Conservation (phyloP, 1,139 yeast genomes). For the Pichia sp. region DNA sequence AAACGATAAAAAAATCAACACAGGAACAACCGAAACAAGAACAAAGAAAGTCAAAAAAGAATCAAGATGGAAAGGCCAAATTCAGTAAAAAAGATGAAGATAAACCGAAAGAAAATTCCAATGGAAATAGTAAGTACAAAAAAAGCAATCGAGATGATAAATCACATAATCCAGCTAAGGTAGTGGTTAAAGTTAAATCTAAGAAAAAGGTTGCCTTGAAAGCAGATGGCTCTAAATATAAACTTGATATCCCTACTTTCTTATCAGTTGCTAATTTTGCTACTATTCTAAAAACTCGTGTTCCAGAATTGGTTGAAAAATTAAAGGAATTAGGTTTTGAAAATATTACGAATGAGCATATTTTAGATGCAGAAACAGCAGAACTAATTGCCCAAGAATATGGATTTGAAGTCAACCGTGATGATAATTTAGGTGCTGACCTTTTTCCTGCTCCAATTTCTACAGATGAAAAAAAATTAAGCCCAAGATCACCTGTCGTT, state of each 20-base stretch:
- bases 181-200: constrained; percentile 10
- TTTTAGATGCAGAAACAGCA: constrained; percentile 82
- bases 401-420: constrained; percentile 61
- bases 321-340: constrained; percentile 71
- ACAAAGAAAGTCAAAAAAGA: background rate
- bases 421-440: constrained; percentile 59
- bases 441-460: constrained; percentile 45
- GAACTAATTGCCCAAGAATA: constrained; percentile 83
- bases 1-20: background rate
- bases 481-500: constrained; percentile 84
- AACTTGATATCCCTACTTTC: constrained; percentile 61
- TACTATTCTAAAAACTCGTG: constrained; percentile 58
- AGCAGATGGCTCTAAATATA: constrained; percentile 17
- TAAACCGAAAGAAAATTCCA: background rate
- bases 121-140: background rate
- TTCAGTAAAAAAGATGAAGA: background rate
- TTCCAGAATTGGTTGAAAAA: constrained; percentile 51
- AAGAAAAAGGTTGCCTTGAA: constrained; percentile 11
- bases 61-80: too few species aligned
- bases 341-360: constrained; percentile 67
- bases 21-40: background rate
- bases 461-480: constrained; percentile 33
- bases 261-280: constrained; percentile 74
- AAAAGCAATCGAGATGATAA: background rate
- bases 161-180: background rate